phyloP scores from a whole-genome alignment of 768 basidiomycete genomes.

The Boletus eberwhitei region DNA sequence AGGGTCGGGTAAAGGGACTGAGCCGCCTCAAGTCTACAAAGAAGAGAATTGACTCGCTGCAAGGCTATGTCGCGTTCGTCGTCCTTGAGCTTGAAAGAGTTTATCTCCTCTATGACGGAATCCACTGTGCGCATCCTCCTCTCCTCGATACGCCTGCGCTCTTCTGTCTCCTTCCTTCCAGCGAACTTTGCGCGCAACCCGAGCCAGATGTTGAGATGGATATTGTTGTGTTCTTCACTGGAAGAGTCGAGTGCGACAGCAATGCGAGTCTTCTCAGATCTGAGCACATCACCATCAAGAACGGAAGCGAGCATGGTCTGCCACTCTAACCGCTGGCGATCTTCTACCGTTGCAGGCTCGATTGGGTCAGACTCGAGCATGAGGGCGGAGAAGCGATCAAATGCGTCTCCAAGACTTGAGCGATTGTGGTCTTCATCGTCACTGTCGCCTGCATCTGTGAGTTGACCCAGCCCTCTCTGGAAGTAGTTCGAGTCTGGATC shows the following conservation, averaged over 20 bases:
- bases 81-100: constrained; percentile 63
- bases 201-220: constrained; percentile 78
- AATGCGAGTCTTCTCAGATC: constrained; percentile 91
- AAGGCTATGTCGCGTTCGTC: constrained; percentile 43
- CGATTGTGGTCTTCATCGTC: constrained; percentile 68
- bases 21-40: constrained; percentile 75
- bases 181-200: constrained; percentile 86
- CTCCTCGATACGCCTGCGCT: constrained; percentile 78
- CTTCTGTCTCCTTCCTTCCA: constrained; percentile 76
- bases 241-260: constrained; percentile 71
- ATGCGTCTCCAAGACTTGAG: constrained; percentile 41
- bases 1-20: constrained; percentile 85
- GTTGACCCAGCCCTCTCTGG: constrained; percentile 66
- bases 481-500: constrained; percentile 86
- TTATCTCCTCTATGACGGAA: constrained; percentile 78
- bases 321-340: constrained; percentile 89
- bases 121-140: constrained; percentile 79
- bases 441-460: constrained; percentile 66
- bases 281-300: constrained; percentile 89
- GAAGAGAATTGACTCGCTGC: constrained; percentile 58
- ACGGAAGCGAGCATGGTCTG: constrained; percentile 94
- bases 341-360: constrained; percentile 66
- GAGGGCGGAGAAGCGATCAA: constrained; percentile 50
- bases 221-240: constrained; percentile 64
- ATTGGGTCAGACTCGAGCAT: constrained; percentile 60